A percentile compares a stretch with the other conserved stretches of the same genome.
phyloP scores from a whole-genome alignment of 441 rosid species.

The Erodium chrysanthum region DNA sequence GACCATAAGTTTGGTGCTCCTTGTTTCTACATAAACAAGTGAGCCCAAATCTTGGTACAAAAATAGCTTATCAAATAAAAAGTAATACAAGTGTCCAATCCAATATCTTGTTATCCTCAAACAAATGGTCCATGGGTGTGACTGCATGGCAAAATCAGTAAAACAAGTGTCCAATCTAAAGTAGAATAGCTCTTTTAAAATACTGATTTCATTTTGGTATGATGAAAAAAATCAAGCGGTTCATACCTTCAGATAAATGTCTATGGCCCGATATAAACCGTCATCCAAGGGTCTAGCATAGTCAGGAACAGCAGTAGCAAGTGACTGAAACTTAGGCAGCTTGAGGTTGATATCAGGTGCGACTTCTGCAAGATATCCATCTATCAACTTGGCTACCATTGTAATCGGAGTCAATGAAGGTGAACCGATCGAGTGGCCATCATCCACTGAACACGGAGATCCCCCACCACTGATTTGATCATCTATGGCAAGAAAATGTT shows the following conservation, averaged over 20 bases:
- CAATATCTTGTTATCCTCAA: too few relatives aligned
- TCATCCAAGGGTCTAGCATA: constrained; percentile 82
- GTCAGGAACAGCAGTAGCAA: constrained; percentile 85
- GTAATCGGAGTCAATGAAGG: constrained; percentile 77
- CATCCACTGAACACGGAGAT: constrained; percentile 74
- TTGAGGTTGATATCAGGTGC: constrained; percentile 87
- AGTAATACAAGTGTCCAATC: too few relatives aligned
- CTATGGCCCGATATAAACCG: constrained; percentile 94
- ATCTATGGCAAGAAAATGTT: constrained; percentile 74
- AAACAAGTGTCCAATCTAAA: too few relatives aligned
- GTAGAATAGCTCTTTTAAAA: too few relatives aligned
- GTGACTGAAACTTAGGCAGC: constrained; percentile 81
- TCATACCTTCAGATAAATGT: constrained; percentile 82
- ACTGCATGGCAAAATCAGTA: too few relatives aligned
- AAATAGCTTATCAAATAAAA: too few relatives aligned
- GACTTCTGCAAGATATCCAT: constrained; percentile 30
- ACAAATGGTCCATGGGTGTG: too few relatives aligned
- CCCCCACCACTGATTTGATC: constrained; percentile 68
- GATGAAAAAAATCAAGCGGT: too few relatives aligned
- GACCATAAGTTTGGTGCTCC: too few relatives aligned
- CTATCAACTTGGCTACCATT: constrained; percentile 69
- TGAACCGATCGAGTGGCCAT: constrained; percentile 67
- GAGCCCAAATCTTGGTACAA: too few relatives aligned
- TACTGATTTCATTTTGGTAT: too few relatives aligned
- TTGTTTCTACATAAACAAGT: too few relatives aligned